These are phyloP conservation scores for Eucalyptus sp. DNA, from an alignment of 345 rosid genomes.

Conservation along the genomic window DNA sequence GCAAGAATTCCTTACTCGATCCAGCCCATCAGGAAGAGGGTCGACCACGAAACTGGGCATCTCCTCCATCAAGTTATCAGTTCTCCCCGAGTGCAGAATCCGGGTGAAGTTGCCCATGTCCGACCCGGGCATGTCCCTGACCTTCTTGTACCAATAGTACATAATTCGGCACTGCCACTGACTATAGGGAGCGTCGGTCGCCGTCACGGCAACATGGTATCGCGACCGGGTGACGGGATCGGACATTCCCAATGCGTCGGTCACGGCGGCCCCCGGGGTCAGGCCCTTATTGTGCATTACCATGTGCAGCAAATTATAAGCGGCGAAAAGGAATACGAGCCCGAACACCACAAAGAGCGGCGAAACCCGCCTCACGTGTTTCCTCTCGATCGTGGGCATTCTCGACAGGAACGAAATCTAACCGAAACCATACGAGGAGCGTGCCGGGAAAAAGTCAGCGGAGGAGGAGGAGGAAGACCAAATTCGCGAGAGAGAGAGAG, in stretches of 20 bases:
- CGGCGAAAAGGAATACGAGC: slow-evolving; percentile 39
- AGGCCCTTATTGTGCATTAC: slow-evolving; percentile 12
- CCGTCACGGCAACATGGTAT: slow-evolving; percentile 64
- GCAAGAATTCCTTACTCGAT: slow-evolving; percentile 38
- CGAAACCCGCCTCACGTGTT: slow-evolving; percentile 30
- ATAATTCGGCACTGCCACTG: slow-evolving; percentile 79
- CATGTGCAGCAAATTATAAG: slow-evolving; percentile 41
- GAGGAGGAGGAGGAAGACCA: neutral
- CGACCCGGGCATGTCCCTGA: slow-evolving; percentile 53
- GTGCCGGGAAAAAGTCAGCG: neutral
- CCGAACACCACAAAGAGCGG: slow-evolving; percentile 36
- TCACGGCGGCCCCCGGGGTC: neutral
- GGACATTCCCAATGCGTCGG: slow-evolving; percentile 1
- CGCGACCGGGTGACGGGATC: neutral
- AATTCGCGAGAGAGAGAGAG: neutral
- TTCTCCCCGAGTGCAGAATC: slow-evolving; percentile 62
- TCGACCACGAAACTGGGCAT: slow-evolving; percentile 64
- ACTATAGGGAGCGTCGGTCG: slow-evolving; percentile 59
- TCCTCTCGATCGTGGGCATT: slow-evolving; percentile 24
- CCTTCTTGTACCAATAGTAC: slow-evolving; percentile 69
- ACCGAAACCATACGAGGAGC: neutral
- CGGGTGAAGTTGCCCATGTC: slow-evolving; percentile 79
- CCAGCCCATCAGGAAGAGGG: slow-evolving; percentile 72
- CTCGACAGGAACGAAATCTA: neutral
- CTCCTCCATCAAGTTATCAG: slow-evolving; percentile 62